Evolutionary conservation across 164 flowering plant genomes (phyloP), one percentile per base, ranked within the genome.

Genomic region (Nelumbo lutea): DNA sequence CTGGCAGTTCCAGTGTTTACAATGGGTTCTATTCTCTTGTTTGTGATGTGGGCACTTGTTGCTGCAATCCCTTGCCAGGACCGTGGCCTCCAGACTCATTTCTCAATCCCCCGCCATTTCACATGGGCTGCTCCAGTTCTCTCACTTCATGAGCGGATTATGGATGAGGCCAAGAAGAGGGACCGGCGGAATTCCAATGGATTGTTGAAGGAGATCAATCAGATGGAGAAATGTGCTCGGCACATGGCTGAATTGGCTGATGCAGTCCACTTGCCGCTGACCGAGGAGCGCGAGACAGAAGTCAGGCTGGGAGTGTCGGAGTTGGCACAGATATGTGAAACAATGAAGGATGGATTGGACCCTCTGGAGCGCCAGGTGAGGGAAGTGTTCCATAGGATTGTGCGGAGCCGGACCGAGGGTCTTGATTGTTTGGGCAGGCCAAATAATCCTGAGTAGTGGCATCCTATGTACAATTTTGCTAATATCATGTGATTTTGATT

Each of bases 61-160:
- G 97, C 98, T 4, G 96, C 98, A 1, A 92, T 90, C 42, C 98
- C 98, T 5, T 95, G 98, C 71, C 98, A 95, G 73, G 97, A 95
- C 68, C 83, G 98, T 2, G 97, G 98, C 1, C 83, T 95, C 43
- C 96, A 89, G 52, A 83, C 77, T 0, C 96, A 92, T 65, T 88
- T 92, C 67, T 74, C 84, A 6, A 65, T 82, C 9, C 86, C 97
- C 1, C 78, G 89, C 73, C 84, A 89, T 6, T 89, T 82, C 75
- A 4, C 74, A 2, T 95, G 98, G 98, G 85, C 86, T 0, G 80
- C 61, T 6, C 78, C 93, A 10, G 59, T 95, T 39, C 70, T 84
- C 2, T 76, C 82, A 1, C 75, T 95, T 15, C 99, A 92, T 65
- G 97, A 92, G 43, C 72, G 81, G 72, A 89, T 95, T 41, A 0